Evolutionary conservation across 305 asterid genomes (phyloP), one percentile per base, ranked within the genome.

Genomic region (Fraxinus albicans): DNA sequence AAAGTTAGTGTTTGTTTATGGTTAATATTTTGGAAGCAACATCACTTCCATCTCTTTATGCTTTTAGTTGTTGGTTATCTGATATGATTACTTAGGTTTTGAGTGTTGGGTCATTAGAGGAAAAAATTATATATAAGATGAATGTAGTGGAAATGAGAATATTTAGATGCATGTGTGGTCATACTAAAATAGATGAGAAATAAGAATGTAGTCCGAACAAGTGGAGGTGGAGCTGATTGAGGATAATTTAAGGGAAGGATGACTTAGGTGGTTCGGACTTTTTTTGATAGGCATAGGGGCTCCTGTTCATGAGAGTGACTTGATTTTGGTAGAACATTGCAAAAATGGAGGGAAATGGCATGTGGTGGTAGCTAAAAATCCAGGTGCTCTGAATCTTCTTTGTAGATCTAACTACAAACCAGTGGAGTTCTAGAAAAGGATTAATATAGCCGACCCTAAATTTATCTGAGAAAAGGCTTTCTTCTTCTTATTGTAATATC

Each of bases 21-120:
- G 80, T 67, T 67, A 27, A 67, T 25, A 25, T 25, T 67, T 67
- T 27, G 74, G 29, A 67, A 67, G 74, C 38, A 67, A 67, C 36
- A 27, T 34, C 36, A 70, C 35, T 76, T 83, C 77, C 78, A 58
- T 72, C 6, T 60, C 73, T 82, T 47, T 25, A 67, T 67, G 74
- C 74, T 67, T 67, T 29, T 34, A 67, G 35, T 25, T 25, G 73
- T 67, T 5, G 15, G 36, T 67, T 27, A 12, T 29, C 74, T 67
- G 33, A 67, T 67, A 12, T 12, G 36, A 67, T 67, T 67, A 25
- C 74, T 67, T 9, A 65, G 35, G 15, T 23, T 25, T 67, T 27
- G 36, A 29, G 36, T 67, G 69, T 58, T 67, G 36, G 38, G 21
- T 29, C 19, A 13, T 29, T 27, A 67, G 33, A 27, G 36, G 74